phyloP scores from a whole-genome alignment of 1,139 yeast genomes.

The Diutina catenulata region DNA sequence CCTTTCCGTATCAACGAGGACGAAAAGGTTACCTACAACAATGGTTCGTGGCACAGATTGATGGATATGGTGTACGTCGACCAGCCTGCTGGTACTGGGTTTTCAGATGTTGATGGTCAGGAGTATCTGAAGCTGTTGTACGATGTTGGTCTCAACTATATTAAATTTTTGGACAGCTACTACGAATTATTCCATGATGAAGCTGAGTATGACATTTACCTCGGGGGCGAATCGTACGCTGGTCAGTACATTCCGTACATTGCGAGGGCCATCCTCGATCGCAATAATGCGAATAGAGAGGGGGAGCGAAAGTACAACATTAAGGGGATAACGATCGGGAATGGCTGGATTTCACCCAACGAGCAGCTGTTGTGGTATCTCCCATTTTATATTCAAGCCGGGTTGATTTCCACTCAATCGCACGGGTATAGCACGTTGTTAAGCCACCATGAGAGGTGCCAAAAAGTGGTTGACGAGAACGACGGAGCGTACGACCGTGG shows the following conservation, averaged over 20 bases:
- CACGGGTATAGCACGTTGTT: constrained; percentile 30
- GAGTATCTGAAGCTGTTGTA: constrained; percentile 46
- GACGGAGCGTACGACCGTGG: constrained; percentile 16
- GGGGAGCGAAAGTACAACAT: constrained; percentile 27
- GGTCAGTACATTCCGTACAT: constrained; percentile 94
- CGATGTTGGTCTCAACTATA: constrained; percentile 48
- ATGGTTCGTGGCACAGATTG: constrained; percentile 78
- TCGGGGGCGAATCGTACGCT: constrained; percentile 95
- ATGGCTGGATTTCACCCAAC: constrained; percentile 94
- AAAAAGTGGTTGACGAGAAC: constrained; percentile 25
- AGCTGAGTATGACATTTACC: constrained; percentile 45
- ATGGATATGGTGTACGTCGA: constrained; percentile 80
- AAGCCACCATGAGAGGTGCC: constrained; percentile 50
- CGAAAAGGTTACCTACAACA: constrained; percentile 38
- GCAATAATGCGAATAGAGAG: constrained; percentile 20
- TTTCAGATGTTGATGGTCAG: constrained; percentile 42
- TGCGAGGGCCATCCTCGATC: constrained; percentile 47
- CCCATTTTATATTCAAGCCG: constrained; percentile 56
- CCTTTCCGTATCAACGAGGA: constrained; percentile 56
- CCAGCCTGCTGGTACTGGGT: constrained; percentile 94
- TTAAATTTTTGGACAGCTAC: constrained; percentile 55
- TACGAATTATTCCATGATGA: constrained; percentile 69
- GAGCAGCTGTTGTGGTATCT: constrained; percentile 73
- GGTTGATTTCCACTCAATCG: constrained; percentile 34
- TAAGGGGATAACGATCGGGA: constrained; percentile 72